phyloP scores from a whole-genome alignment of 148 eudicot species.

The Camellia lanceoleosa region DNA sequence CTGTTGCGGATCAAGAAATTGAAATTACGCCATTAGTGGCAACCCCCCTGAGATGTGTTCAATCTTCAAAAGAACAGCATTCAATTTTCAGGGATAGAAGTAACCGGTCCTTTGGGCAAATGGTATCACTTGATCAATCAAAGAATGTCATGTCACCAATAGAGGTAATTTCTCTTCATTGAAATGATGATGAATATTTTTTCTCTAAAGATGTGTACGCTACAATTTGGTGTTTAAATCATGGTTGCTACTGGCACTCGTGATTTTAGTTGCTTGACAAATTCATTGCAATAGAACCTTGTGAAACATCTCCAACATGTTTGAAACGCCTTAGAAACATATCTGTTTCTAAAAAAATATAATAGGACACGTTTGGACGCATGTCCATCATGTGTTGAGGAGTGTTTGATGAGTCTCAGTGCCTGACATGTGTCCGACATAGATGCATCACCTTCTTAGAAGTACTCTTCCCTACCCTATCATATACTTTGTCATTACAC shows the following conservation, averaged over 20 bases:
- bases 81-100: conserved; percentile 29
- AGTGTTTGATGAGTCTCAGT: neutral
- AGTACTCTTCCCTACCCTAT: neutral
- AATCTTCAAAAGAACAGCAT: conserved; percentile 27
- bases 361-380: too few species aligned
- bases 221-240: conserved; percentile 2
- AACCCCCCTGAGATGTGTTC: conserved; percentile 26
- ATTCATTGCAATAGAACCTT: neutral
- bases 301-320: too few species aligned
- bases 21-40: conserved; percentile 26
- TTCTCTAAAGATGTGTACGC: neutral
- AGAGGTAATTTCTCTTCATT: conserved; percentile 36
- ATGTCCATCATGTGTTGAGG: too few species aligned
- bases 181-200: neutral
- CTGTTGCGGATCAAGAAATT: conserved; percentile 26
- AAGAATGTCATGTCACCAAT: conserved; percentile 41
- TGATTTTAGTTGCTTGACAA: neutral
- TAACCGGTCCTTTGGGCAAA: conserved; percentile 21
- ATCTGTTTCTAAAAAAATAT: too few species aligned
- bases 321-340: too few species aligned
- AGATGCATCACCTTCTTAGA: neutral
- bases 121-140: conserved; percentile 27
- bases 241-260: neutral
- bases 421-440: neutral
- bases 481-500: neutral